These are phyloP conservation scores for Paraglomus brasilianum DNA, from an alignment of 192 early-diverging fungal species.

Conservation along the genomic window DNA sequence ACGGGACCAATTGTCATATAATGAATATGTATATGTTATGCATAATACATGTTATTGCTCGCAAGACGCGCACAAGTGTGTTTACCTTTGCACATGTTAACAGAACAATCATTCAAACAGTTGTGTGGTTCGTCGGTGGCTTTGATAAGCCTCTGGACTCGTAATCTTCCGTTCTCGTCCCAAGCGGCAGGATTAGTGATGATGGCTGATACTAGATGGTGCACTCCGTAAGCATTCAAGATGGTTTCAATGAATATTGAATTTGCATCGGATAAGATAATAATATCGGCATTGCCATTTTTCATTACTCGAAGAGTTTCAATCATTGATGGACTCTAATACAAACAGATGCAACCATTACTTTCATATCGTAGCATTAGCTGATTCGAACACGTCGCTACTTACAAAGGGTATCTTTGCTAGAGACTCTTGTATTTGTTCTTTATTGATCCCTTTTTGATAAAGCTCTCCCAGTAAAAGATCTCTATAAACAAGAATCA, in stretches of 20 bases:
- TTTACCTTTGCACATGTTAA: conserved; percentile 65
- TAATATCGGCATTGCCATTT: conserved; percentile 44
- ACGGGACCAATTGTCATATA: too few relatives aligned
- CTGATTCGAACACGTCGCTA: too few relatives aligned
- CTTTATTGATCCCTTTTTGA: conserved; percentile 36
- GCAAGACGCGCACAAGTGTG: too few relatives aligned
- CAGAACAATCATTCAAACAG: conserved; percentile 51
- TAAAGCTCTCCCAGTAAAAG: conserved; percentile 36
- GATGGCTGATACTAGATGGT: conserved; percentile 44
- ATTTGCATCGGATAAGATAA: conserved; percentile 66
- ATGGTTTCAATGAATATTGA: conserved; percentile 59
- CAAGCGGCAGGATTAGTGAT: conserved; percentile 60
- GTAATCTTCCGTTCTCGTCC: conserved; percentile 43
- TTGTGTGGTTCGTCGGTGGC: conserved; percentile 42
- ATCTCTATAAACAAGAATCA: conserved; percentile 33
- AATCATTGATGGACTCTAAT: conserved; percentile 47
- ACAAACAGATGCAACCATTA: too few relatives aligned
- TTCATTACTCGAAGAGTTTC: conserved; percentile 46
- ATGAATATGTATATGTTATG: too few relatives aligned
- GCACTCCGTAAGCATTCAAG: conserved; percentile 50
- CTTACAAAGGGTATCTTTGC: conserved; percentile 45
- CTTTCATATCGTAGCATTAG: too few relatives aligned
- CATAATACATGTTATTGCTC: too few relatives aligned
- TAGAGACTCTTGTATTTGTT: conserved; percentile 37
- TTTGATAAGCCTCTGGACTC: conserved; percentile 44